Conservation (phyloP, 2,329 filamentous ascomycete genomes). For the Neofusicoccum sp. region DNA sequence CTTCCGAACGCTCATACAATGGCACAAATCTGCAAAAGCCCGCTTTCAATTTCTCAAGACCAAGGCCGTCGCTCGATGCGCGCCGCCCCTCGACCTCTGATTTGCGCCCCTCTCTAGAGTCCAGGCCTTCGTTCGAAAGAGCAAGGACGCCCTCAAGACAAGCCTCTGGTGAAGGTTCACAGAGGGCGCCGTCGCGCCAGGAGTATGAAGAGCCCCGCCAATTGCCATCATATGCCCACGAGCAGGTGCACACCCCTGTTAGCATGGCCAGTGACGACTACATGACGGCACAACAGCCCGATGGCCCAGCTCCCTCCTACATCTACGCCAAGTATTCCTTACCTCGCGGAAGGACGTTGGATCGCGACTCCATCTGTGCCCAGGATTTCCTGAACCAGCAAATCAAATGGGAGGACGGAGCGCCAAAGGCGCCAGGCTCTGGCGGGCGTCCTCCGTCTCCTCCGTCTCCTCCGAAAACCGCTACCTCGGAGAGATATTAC, state of each 20-base stretch:
- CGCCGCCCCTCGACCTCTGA: conserved; percentile 6
- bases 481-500: conserved; percentile 1
- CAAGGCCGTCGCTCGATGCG: conserved; percentile 54
- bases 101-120: conserved; percentile 44
- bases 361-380: conserved; percentile 53
- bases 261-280: conserved; percentile 72
- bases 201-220: conserved; percentile 43
- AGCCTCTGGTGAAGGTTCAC: conserved; percentile 39
- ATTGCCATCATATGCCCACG: conserved; percentile 62
- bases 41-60: conserved; percentile 91
- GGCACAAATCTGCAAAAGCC: conserved; percentile 62
- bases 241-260: conserved; percentile 65
- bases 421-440: conserved; percentile 15
- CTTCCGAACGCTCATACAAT: conserved; percentile 72
- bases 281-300: conserved; percentile 54
- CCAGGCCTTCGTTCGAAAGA: conserved; percentile 33
- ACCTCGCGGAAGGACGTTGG: conserved; percentile 76
- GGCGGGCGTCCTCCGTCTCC: conserved; percentile 35
- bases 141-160: conserved; percentile 30
- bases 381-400: conserved; percentile 45
- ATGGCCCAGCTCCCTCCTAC: conserved; percentile 66
- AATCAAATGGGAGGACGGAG: conserved; percentile 59
- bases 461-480: conserved; percentile 39
- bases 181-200: conserved; percentile 38
- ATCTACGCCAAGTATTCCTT: conserved; percentile 82